Base-by-base conservation (phyloP, 495 filamentous ascomycete genomes). In the Daldinia bambusicola region DNA sequence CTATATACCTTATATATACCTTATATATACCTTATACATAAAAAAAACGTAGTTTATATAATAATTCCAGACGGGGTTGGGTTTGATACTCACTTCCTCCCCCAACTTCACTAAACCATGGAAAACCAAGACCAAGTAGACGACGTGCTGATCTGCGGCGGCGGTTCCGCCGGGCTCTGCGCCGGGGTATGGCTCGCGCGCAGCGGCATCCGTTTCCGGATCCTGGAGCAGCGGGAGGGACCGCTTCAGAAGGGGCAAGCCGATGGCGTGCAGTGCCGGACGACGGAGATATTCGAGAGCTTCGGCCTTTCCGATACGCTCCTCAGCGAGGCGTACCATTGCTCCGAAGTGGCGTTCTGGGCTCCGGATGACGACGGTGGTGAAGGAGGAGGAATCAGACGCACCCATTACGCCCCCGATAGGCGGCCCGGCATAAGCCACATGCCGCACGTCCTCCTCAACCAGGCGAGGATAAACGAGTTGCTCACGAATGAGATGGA, bases 211-310 rank as follows among this genome's bases (percentile, higher is more conserved):
- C 79, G 77, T 52, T 90, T 84, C 80, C 87, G 83, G 67, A 85
- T 93, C 63, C 77, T 93, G 9, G 91, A 93, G 68, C 82, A 83
- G 0, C 86, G 88, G 4, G 69, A 77, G 7, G 90, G 88, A 0
- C 88, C 87, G 1, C 83, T 93, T 63, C 69, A 82, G 55, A 83
- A 86, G 38, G 92, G 92, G n/a, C 91, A 94, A 74, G 92, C 92
- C 1, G 92, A 95, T 58, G 92, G 92, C 0, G 85, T 94, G 10
- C 92, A 95, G 78, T 89, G 88, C 64, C 90, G 92, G 1, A 92
- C 92, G 0, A 87, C 93, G 9, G 92, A 95, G 75, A 89, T 96
- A 48, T 90, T 93, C 57, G 91, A 95, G 68, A 90, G 87, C 36
- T 93, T 94, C 51, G 91, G 91, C 0, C 79, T 95, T 12, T 83